Evolutionary conservation across 208 protist genomes (phyloP).

Genomic region (Leishmania mexicana): DNA sequence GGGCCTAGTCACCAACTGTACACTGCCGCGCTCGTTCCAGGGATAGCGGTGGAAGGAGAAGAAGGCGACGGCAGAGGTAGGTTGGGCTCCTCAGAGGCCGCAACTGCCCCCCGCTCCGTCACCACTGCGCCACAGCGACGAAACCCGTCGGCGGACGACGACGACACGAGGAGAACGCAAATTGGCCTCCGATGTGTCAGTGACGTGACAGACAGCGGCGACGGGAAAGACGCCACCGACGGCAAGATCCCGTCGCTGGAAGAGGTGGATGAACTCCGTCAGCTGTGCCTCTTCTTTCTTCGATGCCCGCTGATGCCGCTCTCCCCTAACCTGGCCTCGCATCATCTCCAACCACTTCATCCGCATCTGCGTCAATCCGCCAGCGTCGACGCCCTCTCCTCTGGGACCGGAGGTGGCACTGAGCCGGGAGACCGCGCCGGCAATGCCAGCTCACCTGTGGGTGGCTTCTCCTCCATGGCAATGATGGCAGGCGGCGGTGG

Average conservation of each 20-base stretch:
- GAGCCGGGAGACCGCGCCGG: not conserved
- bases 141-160: not conserved
- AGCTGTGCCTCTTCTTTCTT: slow-evolving; percentile 23
- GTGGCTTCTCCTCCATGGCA: not conserved
- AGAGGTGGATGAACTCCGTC: slow-evolving; percentile 12
- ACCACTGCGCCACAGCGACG: not conserved
- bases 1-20: not conserved
- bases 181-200: not conserved
- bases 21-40: not conserved
- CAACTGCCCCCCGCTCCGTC: not conserved
- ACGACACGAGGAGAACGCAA: not conserved
- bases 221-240: not conserved
- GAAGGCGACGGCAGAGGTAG: not conserved
- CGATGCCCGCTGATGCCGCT: slow-evolving; percentile 29
- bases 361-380: slow-evolving; percentile 1
- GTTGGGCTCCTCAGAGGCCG: not conserved
- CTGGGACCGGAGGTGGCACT: not conserved
- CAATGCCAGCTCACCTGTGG: not conserved
- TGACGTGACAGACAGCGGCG: not conserved
- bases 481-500: not conserved
- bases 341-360: not conserved
- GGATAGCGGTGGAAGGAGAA: not conserved
- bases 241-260: not conserved
- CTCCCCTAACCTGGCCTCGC: slow-evolving; percentile 3
- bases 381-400: slow-evolving; percentile 5